These are phyloP conservation scores for Nigrograna mackinnonii DNA, from an alignment of 2,329 filamentous ascomycete species.

Conservation along the genomic window DNA sequence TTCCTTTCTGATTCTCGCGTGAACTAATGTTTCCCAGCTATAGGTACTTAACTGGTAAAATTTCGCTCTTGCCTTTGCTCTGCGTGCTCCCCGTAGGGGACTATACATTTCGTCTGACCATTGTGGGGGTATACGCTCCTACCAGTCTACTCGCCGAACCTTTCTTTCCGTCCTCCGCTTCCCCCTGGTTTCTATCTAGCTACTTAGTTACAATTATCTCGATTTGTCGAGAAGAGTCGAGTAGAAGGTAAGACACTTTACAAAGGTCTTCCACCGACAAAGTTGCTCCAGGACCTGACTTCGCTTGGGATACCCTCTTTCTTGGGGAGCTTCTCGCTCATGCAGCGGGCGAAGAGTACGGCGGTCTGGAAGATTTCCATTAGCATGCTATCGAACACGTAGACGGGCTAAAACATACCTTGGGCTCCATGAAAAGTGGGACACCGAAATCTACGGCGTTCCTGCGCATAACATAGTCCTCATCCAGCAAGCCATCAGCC, in stretches of 20 bases:
- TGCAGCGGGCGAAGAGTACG: slow-evolving; percentile 92
- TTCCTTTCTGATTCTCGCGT: too few species aligned
- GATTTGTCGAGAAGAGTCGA: too few species aligned
- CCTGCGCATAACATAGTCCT: slow-evolving; percentile 97
- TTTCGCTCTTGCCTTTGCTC: too few species aligned
- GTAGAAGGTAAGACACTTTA: too few species aligned
- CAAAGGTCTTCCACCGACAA: slow-evolving; percentile 65
- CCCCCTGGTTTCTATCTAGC: too few species aligned
- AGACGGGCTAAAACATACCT: slow-evolving; percentile 62
- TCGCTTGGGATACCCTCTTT: slow-evolving; percentile 86
- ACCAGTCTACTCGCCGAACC: too few species aligned
- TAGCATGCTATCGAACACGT: not conserved
- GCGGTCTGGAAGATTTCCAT: slow-evolving; percentile 69
- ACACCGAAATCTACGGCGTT: slow-evolving; percentile 99
- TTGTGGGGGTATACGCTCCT: too few species aligned
- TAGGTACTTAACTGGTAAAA: too few species aligned
- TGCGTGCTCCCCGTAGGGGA: too few species aligned
- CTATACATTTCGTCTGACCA: too few species aligned
- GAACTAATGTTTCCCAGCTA: too few species aligned
- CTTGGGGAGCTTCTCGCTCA: slow-evolving; percentile 93
- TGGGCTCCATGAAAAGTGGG: slow-evolving; percentile 96
- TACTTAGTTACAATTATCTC: too few species aligned
- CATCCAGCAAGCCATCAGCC: slow-evolving; percentile 82
- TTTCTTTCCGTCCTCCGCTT: not conserved
- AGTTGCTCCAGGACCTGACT: slow-evolving; percentile 93